Conservation (phyloP, 1,284 basidiomycete species). For the Flammula alnicola region DNA sequence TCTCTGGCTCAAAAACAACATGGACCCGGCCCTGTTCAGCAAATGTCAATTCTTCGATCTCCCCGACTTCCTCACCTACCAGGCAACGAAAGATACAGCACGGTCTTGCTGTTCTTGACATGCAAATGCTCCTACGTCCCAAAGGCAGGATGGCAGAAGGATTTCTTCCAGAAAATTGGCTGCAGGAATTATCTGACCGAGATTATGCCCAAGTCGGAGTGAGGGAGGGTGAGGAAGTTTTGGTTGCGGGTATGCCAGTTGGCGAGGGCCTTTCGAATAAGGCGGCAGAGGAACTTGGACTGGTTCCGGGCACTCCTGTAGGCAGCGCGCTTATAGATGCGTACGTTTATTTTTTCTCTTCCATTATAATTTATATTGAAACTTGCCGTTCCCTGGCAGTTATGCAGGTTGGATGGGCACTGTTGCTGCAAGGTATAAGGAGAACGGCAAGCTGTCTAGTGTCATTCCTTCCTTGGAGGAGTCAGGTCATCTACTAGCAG, state of each 20-base stretch:
- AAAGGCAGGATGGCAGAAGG: constrained; percentile 71
- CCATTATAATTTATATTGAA: background rate
- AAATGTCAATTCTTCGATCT: constrained; percentile 95
- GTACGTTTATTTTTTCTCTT: constrained; percentile 45
- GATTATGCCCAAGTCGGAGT: constrained; percentile 84
- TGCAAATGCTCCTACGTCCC: constrained; percentile 99
- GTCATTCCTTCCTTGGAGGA: constrained; percentile 68
- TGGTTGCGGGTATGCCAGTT: constrained; percentile 93
- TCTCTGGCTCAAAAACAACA: constrained; percentile 93
- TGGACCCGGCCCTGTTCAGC: constrained; percentile 77
- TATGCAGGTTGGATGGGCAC: constrained; percentile 99
- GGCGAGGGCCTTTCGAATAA: constrained; percentile 81
- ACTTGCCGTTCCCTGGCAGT: constrained; percentile 38
- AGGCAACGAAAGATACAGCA: constrained; percentile 79
- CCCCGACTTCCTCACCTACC: constrained; percentile 96
- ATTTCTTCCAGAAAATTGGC: constrained; percentile 88
- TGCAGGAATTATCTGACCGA: constrained; percentile 68
- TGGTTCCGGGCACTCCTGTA: constrained; percentile 89
- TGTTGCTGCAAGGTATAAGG: constrained; percentile 80
- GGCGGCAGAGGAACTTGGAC: constrained; percentile 86
- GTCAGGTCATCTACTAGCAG: constrained; percentile 84
- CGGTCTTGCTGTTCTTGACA: constrained; percentile 94
- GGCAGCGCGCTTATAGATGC: constrained; percentile 97
- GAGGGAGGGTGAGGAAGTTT: constrained; percentile 54
- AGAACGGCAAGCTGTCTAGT: constrained; percentile 55